These are phyloP conservation scores for Verbascum thapsus DNA, from an alignment of 257 asterid species.

Conservation along the genomic window DNA sequence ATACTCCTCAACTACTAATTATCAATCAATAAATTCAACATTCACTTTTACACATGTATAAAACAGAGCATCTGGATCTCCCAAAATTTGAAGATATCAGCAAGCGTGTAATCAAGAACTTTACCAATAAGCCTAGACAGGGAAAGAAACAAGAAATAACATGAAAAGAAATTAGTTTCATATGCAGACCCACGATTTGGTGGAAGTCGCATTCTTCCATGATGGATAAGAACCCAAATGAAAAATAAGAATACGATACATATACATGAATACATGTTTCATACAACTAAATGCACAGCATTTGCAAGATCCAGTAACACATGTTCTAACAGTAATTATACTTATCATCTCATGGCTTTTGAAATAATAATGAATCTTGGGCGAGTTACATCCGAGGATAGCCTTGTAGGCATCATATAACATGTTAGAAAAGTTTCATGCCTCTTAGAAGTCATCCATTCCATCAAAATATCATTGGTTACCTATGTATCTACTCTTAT, in stretches of 20 bases:
- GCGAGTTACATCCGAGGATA: background rate
- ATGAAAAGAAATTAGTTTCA: slow-evolving; percentile 4
- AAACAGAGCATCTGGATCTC: slow-evolving; percentile 14
- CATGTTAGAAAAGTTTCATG: slow-evolving; percentile 17
- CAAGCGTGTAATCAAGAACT: slow-evolving; percentile 19
- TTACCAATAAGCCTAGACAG: slow-evolving; percentile 28
- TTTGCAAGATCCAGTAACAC: slow-evolving; percentile 10
- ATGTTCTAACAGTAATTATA: background rate
- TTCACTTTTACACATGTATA: slow-evolving; percentile 30
- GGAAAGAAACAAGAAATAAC: background rate
- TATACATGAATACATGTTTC: background rate
- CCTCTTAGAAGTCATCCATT: background rate
- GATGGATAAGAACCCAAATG: slow-evolving; percentile 18
- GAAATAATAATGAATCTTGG: background rate
- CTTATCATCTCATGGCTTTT: slow-evolving; percentile 16
- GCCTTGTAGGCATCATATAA: slow-evolving; percentile 5
- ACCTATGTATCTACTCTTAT: slow-evolving; percentile 11
- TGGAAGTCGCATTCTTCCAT: background rate
- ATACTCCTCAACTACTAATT: slow-evolving; percentile 30
- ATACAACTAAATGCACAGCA: slow-evolving; percentile 11
- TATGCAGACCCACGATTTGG: background rate
- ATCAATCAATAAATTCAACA: slow-evolving; percentile 43
- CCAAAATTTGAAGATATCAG: slow-evolving; percentile 25
- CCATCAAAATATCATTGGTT: slow-evolving; percentile 9
- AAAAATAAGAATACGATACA: slow-evolving; percentile 16